These are phyloP conservation scores for Pichia exigua DNA, from an alignment of 805 yeast genomes.

Conservation along the genomic window DNA sequence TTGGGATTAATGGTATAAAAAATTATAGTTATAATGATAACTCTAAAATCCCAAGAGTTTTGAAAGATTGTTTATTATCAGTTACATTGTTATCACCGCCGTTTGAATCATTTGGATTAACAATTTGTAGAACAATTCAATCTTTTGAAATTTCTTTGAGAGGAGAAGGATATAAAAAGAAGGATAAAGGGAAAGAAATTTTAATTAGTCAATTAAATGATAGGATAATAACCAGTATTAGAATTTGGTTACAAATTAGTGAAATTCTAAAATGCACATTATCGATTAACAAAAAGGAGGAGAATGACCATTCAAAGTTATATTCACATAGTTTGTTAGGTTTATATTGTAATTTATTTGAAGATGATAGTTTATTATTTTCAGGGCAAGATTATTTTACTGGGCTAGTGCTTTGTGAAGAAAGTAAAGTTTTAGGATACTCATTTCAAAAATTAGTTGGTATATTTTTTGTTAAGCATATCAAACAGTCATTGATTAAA, in stretches of 20 bases:
- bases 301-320: conserved; percentile 14
- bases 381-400: conserved; percentile 46
- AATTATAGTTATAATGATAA: conserved; percentile 9
- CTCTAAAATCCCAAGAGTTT: conserved; percentile 19
- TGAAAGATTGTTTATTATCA: conserved; percentile 19
- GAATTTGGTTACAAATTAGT: conserved; percentile 35
- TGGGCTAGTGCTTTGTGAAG: conserved; percentile 39
- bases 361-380: conserved; percentile 28
- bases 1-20: conserved; percentile 6
- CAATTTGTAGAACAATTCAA: conserved; percentile 48
- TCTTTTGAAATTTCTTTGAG: conserved; percentile 61
- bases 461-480: conserved; percentile 42
- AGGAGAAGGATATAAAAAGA: conserved; percentile 32
- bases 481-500: conserved; percentile 39
- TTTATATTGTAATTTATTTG: conserved; percentile 49
- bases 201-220: conserved; percentile 52
- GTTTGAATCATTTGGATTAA: conserved; percentile 25
- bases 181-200: conserved; percentile 24
- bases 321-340: conserved; percentile 27
- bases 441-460: conserved; percentile 40
- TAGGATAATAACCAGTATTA: conserved; percentile 50
- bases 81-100: conserved; percentile 23
- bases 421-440: conserved; percentile 39
- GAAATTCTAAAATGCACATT: conserved; percentile 21
- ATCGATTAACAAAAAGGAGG: conserved; percentile 17